Evolutionary conservation across 2,329 filamentous ascomycete genomes (phyloP).

Genomic region (Macrophomina phaseolina): DNA sequence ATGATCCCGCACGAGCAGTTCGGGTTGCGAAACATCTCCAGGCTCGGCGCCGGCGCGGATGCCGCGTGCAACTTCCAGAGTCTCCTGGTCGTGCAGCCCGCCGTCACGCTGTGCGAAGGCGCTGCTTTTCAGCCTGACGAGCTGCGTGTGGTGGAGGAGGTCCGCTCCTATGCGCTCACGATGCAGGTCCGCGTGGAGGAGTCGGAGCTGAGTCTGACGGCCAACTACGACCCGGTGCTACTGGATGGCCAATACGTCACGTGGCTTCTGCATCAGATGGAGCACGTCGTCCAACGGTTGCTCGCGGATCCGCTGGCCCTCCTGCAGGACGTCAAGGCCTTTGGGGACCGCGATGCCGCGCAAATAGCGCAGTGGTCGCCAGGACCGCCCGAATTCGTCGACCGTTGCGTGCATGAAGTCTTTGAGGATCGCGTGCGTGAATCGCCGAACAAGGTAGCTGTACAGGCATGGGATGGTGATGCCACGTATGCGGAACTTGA

Average conservation of each 20-base stretch:
- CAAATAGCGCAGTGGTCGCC: background rate
- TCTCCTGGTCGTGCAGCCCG: background rate
- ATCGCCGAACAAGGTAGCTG: conserved; percentile 49
- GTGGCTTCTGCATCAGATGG: conserved; percentile 3
- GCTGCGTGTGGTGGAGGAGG: background rate
- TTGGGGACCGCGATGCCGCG: background rate
- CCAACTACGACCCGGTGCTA: background rate
- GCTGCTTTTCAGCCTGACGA: background rate
- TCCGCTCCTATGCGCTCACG: background rate
- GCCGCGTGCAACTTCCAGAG: background rate
- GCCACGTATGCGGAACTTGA: conserved; percentile 57
- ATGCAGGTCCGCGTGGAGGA: background rate
- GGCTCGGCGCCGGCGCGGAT: background rate
- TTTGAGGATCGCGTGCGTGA: conserved; percentile 48
- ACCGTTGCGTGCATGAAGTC: conserved; percentile 51
- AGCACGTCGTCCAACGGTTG: conserved; percentile 14
- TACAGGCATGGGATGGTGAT: conserved; percentile 58
- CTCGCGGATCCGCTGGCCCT: background rate
- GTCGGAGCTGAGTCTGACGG: background rate
- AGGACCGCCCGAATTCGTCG: conserved; percentile 54
- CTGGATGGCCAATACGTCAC: background rate
- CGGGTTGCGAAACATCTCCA: background rate
- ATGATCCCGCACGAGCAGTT: background rate
- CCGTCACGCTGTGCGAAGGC: background rate
- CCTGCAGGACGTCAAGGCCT: conserved; percentile 40